Percentiles rank a stretch among this genome's conserved stretches.
phyloP scores from a whole-genome alignment of 352 stramenopile genomes.

The Phytophthora rubi region DNA sequence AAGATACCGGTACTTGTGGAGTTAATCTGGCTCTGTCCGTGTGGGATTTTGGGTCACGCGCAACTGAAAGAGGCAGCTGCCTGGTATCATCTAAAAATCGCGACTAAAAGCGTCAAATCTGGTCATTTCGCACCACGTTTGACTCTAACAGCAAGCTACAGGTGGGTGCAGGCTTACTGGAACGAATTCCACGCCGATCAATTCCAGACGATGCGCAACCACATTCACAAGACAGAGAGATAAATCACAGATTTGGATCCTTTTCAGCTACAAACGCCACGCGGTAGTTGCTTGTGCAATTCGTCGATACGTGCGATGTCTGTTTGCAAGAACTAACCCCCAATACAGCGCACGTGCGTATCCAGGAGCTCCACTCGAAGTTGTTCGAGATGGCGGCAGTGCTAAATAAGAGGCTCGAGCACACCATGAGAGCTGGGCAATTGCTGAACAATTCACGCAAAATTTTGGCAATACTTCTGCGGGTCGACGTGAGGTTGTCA shows the following conservation, averaged over 20 bases:
- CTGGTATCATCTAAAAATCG: not conserved
- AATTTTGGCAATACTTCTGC: not conserved
- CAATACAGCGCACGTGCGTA: not conserved
- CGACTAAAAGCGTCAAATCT: not conserved
- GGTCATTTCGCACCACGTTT: no score
- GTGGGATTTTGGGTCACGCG: not conserved
- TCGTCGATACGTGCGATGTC: not conserved
- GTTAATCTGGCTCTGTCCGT: not conserved
- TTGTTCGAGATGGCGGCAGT: not conserved
- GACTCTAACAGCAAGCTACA: not conserved
- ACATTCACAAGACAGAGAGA: not conserved
- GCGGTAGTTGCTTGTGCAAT: not conserved
- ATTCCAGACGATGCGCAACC: not conserved
- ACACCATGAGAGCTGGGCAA: not conserved
- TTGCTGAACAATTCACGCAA: not conserved
- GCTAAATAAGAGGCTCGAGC: not conserved
- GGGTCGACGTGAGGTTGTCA: not conserved
- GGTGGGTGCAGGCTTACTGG: not conserved
- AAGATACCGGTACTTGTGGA: not conserved
- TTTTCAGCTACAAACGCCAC: not conserved
- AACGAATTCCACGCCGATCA: not conserved
- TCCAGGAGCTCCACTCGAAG: not conserved
- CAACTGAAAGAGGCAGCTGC: not conserved
- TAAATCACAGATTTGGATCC: not conserved
- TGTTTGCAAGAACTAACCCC: not conserved